Evolutionary conservation across 2,329 filamentous ascomycete species (phyloP).

Genomic region (Zasmidium citrigriseum): DNA sequence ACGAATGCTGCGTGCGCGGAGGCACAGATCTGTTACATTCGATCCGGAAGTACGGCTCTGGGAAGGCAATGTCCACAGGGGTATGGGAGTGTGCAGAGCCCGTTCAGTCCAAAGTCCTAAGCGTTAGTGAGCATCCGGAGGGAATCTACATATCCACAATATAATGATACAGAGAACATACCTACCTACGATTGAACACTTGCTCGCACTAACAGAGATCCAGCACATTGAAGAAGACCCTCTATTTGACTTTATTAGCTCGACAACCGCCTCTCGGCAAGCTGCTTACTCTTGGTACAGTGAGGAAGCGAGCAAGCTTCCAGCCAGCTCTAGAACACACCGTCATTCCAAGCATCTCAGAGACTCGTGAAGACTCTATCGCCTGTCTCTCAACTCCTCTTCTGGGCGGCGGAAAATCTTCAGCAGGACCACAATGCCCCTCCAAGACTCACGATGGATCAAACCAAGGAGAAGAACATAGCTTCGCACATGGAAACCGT

Average conservation of each 20-base stretch:
- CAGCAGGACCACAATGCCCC: too few relatives aligned
- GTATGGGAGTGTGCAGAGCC: conserved; percentile 45
- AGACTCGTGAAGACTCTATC: background rate
- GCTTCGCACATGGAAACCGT: background rate
- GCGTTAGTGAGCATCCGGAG: background rate
- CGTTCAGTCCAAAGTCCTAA: conserved; percentile 21
- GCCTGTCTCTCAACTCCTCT: background rate
- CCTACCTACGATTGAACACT: too few relatives aligned
- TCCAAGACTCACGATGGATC: background rate
- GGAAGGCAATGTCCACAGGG: conserved; percentile 56
- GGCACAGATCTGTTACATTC: conserved; percentile 62
- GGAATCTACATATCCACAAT: too few relatives aligned
- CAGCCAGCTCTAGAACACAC: background rate
- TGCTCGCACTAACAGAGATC: background rate
- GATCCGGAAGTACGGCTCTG: conserved; percentile 56
- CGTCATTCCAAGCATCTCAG: background rate
- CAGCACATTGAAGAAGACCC: background rate
- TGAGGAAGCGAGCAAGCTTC: background rate
- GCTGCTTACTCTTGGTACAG: background rate
- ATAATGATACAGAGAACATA: background rate
- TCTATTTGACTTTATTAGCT: background rate
- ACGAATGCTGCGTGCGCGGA: conserved; percentile 52
- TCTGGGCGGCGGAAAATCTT: background rate
- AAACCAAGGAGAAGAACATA: background rate
- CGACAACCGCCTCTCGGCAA: background rate